Conservation (phyloP, 176 grass and related monocot species). For the Panicum miliaceum region DNA sequence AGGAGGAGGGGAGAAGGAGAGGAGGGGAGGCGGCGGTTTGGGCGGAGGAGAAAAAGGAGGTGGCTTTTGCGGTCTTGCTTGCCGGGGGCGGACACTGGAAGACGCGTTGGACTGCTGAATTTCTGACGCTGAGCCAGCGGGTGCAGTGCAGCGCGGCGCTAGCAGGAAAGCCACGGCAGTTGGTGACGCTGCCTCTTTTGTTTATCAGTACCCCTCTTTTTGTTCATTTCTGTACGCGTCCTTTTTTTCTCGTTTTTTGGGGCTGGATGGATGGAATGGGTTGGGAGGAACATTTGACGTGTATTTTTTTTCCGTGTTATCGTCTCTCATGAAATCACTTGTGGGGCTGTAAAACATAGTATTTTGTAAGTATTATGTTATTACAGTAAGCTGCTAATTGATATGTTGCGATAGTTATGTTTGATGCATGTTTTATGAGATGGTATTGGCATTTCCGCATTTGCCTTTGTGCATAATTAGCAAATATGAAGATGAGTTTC, state of each 20-base stretch:
- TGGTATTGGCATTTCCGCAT: neutral
- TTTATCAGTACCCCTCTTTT: neutral
- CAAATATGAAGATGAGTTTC: neutral
- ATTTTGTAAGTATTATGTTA: neutral
- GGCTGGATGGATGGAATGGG: neutral
- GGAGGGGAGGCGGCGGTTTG: conserved; percentile 30
- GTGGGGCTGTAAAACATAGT: neutral
- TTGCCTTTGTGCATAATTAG: neutral
- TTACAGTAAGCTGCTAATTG: neutral
- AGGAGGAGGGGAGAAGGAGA: neutral
- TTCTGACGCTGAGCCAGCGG: conserved; percentile 2
- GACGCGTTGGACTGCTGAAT: conserved; percentile 53
- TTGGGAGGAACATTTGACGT: neutral
- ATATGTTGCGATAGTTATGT: neutral
- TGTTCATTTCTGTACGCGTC: conserved; percentile 12
- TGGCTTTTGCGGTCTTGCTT: conserved; percentile 42
- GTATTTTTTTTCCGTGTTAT: neutral
- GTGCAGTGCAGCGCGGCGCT: neutral
- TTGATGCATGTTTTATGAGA: neutral
- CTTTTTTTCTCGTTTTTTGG: neutral
- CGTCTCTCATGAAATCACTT: too few relatives aligned
- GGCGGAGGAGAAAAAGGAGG: conserved; percentile 29
- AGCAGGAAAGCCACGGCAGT: conserved; percentile 34
- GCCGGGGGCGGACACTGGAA: conserved; percentile 40
- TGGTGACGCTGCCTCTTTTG: conserved; percentile 17